Percentiles rank a stretch among this genome's conserved stretches.
Conservation (phyloP, 306 rosid genomes). For the Spatholobus suberectus region DNA sequence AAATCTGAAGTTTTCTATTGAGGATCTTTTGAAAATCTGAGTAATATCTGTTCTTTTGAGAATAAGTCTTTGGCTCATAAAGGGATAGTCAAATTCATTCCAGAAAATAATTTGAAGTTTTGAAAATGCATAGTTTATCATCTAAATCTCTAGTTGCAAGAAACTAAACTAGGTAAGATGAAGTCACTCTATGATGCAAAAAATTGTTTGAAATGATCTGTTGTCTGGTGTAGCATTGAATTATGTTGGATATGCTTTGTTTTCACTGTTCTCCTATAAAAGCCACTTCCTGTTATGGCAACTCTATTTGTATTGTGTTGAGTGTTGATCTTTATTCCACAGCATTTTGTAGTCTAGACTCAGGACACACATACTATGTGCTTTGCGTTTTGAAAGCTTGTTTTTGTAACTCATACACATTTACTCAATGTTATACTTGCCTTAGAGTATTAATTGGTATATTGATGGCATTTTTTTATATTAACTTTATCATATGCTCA, state of each 20-base stretch:
- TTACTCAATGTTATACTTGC: neutral
- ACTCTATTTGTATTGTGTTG: neutral
- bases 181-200: neutral
- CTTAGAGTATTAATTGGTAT: neutral
- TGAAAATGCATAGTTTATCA: neutral
- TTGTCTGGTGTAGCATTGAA: slow-evolving; percentile 22
- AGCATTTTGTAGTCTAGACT: slow-evolving; percentile 7
- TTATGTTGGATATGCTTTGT: neutral
- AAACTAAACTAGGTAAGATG: neutral
- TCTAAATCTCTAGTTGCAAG: neutral
- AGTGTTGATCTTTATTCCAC: slow-evolving; percentile 1
- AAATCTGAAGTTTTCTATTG: too few relatives aligned
- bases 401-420: neutral
- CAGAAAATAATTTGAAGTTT: neutral
- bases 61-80: neutral
- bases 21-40: too few relatives aligned
- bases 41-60: neutral
- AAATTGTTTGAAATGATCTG: slow-evolving; percentile 17
- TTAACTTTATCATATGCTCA: neutral
- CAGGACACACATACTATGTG: neutral
- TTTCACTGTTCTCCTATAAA: neutral
- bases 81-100: neutral
- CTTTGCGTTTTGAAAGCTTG: neutral
- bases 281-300: neutral
- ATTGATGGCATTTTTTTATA: neutral